Evolutionary conservation across 768 basidiomycete genomes (phyloP), one percentile per base, ranked within the genome.

Genomic region (Rhodotorula kratochvilovae): DNA sequence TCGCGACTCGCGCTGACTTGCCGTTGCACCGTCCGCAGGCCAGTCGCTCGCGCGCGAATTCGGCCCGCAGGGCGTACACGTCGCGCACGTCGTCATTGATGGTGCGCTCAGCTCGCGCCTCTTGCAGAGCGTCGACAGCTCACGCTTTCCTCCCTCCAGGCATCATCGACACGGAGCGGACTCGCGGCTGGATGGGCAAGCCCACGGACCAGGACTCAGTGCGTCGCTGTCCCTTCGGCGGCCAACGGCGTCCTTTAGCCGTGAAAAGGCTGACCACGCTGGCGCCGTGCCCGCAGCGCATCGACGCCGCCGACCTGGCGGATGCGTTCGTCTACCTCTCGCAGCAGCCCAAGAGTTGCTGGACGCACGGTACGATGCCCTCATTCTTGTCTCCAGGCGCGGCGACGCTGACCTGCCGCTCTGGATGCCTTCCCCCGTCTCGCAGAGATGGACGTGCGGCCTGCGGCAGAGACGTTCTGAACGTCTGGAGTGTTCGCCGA

Each of bases 31-130:
- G 46, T 19, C 43, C 17, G 3, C 62, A 73, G 72, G 56, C 23
- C 79, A 79, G 50, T 72, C 67, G 2, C 60, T 77, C 42, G 78
- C 79, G 3, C 57, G 76, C 13, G 78, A 78, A 64, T 78, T 77
- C 39, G 77, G 77, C 2, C 71, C 74, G 21, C 43, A 76, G 43
- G 75, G 75, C 0, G 62, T 79, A 6, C 78, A 79, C 46, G 78
- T 78, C 1, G 61, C 71, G 17, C 79, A 79, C 59, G 69, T 59
- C 33, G 62, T 79, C 55, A 51, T 78, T 23, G 79, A 79, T 36
- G 79, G 79, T 68, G 11, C 27, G 69, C 31, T 31, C 62, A 36
- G 36, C 35, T 35, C 56, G 25, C 8, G 21, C 54, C 27, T 33
- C 31, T 36, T 51, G n/a, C 39, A 15, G 21, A 17, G 8, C 36